Base-by-base conservation (phyloP, 352 stramenopile genomes). In the Halophytophthora polymorphica region DNA sequence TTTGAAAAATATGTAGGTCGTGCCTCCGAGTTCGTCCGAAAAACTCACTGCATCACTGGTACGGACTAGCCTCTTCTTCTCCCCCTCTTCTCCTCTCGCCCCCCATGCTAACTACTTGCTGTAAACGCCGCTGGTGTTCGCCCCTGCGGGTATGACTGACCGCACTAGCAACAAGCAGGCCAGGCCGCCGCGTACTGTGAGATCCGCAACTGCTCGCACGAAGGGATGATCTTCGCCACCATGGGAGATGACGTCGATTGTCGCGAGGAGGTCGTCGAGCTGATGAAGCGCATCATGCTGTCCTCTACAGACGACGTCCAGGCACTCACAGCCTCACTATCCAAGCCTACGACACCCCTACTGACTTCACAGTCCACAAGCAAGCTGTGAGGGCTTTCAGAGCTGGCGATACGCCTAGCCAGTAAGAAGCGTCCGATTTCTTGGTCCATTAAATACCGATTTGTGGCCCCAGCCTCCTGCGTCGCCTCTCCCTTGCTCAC, bases 181-280 rank as follows among this genome's bases (percentile, higher is more conserved):
- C 68, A 85, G 59, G 22, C 37, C 33, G 72, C 59, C 18, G 64
- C 69, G 41, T 86, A 73, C 41, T 59, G 58, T 34, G 56, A 73
- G 58, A 55, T 88, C 23, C 34, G 43, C n/a, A 53, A 73, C 19
- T 86, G 77, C 46, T 75, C 73, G 31, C 77, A 88, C 55, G 70
- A 86, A 54, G 68, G 82, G 47, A 75, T 88, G 36, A 56, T 86
- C 23, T 83, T 88, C 47, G 72, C 77, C n/a, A 56, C 68, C 23
- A 86, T 88, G 77, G 77, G 77, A n/a, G 74, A 88, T 53, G 64
- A 64, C 33, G 64, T 86, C 15, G 33, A 60, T 11, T 80, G 63
- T 53, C 75, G 72, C 19, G 38, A 50, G 8, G 59, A 73, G 22
- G 56, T 83, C 22, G 22, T 83, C 22, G 53, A 56, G 19, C 64